Conservation (phyloP, 176 grass and related monocot genomes). For the Saccharum officinarum region DNA sequence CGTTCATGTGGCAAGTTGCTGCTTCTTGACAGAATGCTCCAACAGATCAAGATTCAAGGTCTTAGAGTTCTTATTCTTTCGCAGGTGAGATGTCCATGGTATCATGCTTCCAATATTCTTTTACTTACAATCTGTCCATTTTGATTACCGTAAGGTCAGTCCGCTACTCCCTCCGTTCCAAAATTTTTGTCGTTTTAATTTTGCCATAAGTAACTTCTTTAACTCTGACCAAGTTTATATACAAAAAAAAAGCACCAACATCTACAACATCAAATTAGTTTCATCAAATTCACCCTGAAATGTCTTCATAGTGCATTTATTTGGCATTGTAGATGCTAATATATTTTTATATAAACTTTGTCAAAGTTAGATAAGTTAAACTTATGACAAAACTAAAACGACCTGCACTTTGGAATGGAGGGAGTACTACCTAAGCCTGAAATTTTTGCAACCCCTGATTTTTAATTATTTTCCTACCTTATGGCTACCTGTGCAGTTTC, state of each 20-base stretch:
- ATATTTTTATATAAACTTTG: neutral
- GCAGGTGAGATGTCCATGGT: slow-evolving; percentile 52
- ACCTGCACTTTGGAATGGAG: neutral
- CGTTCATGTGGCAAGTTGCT: slow-evolving; percentile 83
- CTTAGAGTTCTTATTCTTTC: slow-evolving; percentile 81
- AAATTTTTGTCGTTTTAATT: neutral
- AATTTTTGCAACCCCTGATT: neutral
- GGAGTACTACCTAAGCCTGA: slow-evolving; percentile 10
- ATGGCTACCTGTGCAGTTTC: neutral
- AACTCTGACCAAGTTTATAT: neutral
- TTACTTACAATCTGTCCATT: slow-evolving; percentile 11
- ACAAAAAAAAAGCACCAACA: neutral
- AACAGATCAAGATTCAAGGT: slow-evolving; percentile 47
- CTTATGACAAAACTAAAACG: neutral
- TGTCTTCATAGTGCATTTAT: neutral
- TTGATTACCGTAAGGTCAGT: neutral
- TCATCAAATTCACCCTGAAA: neutral
- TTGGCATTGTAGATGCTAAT: neutral
- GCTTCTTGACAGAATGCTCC: slow-evolving; percentile 86
- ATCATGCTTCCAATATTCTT: slow-evolving; percentile 14
- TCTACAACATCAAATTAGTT: neutral
- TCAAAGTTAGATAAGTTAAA: neutral
- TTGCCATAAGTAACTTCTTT: neutral
- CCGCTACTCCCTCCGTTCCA: neutral
- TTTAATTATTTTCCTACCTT: neutral